Base-by-base conservation (phyloP, 1,284 basidiomycete species). In the Melanopsichium pennsylvanicum region DNA sequence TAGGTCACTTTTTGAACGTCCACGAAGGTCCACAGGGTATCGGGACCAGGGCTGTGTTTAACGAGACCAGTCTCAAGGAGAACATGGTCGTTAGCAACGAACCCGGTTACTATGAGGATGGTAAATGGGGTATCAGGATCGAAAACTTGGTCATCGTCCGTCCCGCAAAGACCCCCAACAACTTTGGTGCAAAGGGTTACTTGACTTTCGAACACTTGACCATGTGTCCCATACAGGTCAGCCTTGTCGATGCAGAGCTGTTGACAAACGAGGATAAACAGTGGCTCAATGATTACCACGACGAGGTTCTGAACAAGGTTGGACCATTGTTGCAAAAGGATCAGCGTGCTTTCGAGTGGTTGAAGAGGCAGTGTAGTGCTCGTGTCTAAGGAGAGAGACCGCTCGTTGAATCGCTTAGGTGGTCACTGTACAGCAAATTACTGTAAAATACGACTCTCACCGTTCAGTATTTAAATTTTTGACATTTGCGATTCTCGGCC, bases 51-150 rank as follows among this genome's bases (percentile, higher is more conserved):
- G 47, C 62, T 32, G 70, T 75, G 1, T 79, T 78, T 54, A 79
- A 81, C 50, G 78, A 79, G 46, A 81, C 79, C 13, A 63, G 73
- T 21, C 52, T 81, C 19, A 76, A 79, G 58, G 70, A 76, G 22
- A 76, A 74, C 29, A 81, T 79, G 75, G 73, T 81, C 11, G 34
- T 81, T 19, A 75, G 71, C 41, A 81, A 79, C 49, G 79, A 98
- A 76, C 95, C 95, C 0, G 95, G 93, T 2, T 97, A 91, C 82
- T 98, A 92, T 82, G 88, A 88, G 15, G 93, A 97, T 74, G 95
- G 93, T 5, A 84, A 86, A 56, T 98, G 90, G 79, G 95, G 95
- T 3, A 92, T 97, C 70, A 88, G 95, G 2, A 93, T 96, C 73
- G 95, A 98, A 83, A 93, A 88, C 79, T 54, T 81, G 8, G 69